Evolutionary conservation across 495 filamentous ascomycete genomes (phyloP).

Genomic region (Xylaria telfairii): DNA sequence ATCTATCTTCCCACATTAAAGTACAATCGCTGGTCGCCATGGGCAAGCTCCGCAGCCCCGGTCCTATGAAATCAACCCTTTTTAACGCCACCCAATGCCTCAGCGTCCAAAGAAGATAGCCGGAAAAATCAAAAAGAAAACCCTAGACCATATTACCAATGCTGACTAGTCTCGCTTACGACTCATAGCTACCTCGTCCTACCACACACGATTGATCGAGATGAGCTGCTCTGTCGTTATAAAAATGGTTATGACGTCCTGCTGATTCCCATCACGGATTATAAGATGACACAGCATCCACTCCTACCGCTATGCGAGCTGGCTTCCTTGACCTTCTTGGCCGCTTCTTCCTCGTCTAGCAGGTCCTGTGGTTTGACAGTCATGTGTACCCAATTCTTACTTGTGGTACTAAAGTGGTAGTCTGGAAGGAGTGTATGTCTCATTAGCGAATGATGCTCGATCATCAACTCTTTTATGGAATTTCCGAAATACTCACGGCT

Average conservation of each 20-base stretch:
- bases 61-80: slow-evolving; percentile 19
- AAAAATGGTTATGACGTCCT: slow-evolving; percentile 16
- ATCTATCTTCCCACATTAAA: slow-evolving; percentile 27
- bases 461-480: not conserved
- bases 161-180: slow-evolving; percentile 18
- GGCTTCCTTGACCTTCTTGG: slow-evolving; percentile 72
- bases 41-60: slow-evolving; percentile 15
- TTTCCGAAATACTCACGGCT: slow-evolving; percentile 60
- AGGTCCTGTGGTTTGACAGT: slow-evolving; percentile 88
- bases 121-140: slow-evolving; percentile 32
- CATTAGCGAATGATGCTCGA: not conserved
- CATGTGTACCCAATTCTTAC: slow-evolving; percentile 90
- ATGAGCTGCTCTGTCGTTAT: slow-evolving; percentile 10
- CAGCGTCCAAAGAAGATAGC: slow-evolving; percentile 20
- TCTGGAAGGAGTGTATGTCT: slow-evolving; percentile 54
- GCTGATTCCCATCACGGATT: slow-evolving; percentile 21
- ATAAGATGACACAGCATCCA: slow-evolving; percentile 83
- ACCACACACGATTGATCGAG: not conserved
- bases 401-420: slow-evolving; percentile 73
- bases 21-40: slow-evolving; percentile 25
- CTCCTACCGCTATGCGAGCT: slow-evolving; percentile 67
- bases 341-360: slow-evolving; percentile 83
- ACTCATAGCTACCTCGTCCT: slow-evolving; percentile 4
- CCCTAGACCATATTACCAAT: slow-evolving; percentile 18
- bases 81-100: slow-evolving; percentile 28